Conservation (phyloP, 371 early-diverging fungal species). For the Sporodiniella umbellata region DNA sequence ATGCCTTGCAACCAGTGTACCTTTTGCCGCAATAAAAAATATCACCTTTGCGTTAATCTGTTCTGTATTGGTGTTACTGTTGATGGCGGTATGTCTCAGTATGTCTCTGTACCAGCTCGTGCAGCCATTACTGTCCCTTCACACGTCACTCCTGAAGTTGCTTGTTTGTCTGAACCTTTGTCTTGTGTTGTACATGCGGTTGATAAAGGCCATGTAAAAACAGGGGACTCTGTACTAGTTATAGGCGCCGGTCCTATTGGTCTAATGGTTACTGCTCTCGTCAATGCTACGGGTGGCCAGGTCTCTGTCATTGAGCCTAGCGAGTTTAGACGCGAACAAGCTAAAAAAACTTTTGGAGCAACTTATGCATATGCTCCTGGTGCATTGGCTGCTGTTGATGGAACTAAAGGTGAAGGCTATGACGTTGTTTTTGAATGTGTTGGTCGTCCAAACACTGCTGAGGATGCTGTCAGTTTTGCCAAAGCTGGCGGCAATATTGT, state of each 20-base stretch:
- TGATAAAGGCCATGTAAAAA: slow-evolving; percentile 46
- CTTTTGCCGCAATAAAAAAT: slow-evolving; percentile 50
- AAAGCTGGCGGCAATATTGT: slow-evolving; percentile 51
- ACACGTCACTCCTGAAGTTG: slow-evolving; percentile 41
- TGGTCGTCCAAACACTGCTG: slow-evolving; percentile 47
- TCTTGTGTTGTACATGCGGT: slow-evolving; percentile 59
- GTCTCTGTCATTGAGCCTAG: slow-evolving; percentile 51
- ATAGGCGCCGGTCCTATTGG: slow-evolving; percentile 60
- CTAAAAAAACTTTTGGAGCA: slow-evolving; percentile 38
- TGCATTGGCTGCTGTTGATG: slow-evolving; percentile 34
- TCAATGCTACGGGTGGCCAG: slow-evolving; percentile 35
- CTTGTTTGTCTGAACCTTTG: slow-evolving; percentile 55
- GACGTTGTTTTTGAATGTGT: slow-evolving; percentile 61
- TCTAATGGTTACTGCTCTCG: slow-evolving; percentile 46
- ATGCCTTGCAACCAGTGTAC: slow-evolving; percentile 49
- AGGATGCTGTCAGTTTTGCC: slow-evolving; percentile 41
- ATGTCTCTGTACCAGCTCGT: slow-evolving; percentile 45
- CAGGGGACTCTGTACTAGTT: slow-evolving; percentile 41
- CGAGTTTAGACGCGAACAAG: slow-evolving; percentile 39
- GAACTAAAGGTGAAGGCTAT: slow-evolving; percentile 41
- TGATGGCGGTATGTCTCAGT: slow-evolving; percentile 57
- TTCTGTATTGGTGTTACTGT: slow-evolving; percentile 50
- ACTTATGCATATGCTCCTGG: slow-evolving; percentile 27
- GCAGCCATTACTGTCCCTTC: slow-evolving; percentile 39
- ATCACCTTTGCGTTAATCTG: slow-evolving; percentile 47